Base-by-base conservation (phyloP, 257 asterid genomes). In the Solanum sitiens region DNA sequence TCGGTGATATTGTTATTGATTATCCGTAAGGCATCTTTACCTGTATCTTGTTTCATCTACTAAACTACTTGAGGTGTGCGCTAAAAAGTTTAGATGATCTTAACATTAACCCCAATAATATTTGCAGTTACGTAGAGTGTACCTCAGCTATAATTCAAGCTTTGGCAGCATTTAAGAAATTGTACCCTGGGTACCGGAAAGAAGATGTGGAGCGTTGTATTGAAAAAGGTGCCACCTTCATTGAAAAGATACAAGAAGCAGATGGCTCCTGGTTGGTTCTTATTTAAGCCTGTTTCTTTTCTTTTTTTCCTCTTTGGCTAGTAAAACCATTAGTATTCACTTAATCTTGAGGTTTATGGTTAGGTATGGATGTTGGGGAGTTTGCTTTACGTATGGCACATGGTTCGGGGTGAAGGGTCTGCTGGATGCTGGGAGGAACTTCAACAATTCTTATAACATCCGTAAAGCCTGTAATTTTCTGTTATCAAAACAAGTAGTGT, bases 291-390 rank as follows among this genome's bases (percentile, higher is more conserved):
- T 35, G 80, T 35, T 35, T 73, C 47, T 72, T 18, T 23, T 35
- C 32, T 71, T 32, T 71, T 72, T 8, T 1, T 16, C 82, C 82
- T 74, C 18, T 37, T 37, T 74, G 16, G 50, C 82, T 12, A 20
- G 50, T 74, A 37, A 37, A 37, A 74, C 50, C 56, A 21, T 75
- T 39, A 75, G 33, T 21, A 75, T 39, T 39, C 21, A 39, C 83
- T 75, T 11, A 39, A 40, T 39, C 33, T 40, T 75, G 56, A 75
- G 33, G 83, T 40, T 39, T 75, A n/a, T 39, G 33, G 9, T 23
- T 75, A 97, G 98, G 99, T 95, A 97, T 90, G 99, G 99, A 53
- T 95, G 97, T 72, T 97, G 98, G 98, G 99, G 94, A 86, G 95
- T 95, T 88, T 97, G 97, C 93, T 97, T 94, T 92, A 95, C 98